phyloP scores from a whole-genome alignment of 2,329 filamentous ascomycete species.

The Blastomyces emzantsi region DNA sequence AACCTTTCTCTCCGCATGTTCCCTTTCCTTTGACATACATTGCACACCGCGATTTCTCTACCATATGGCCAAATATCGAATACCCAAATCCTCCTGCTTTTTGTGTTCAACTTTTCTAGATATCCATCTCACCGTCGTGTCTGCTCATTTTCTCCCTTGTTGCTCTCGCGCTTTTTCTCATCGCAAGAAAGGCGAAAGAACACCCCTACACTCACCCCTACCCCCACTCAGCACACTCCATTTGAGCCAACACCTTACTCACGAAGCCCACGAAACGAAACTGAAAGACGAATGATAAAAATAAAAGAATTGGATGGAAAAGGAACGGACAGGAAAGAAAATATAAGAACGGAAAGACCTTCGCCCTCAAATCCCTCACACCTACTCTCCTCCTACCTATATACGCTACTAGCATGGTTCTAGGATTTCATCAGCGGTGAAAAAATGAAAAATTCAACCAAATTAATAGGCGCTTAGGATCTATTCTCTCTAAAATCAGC shows the following conservation, averaged over 20 bases:
- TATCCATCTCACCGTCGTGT: neutral
- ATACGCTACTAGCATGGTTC: neutral
- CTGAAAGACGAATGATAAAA: constrained; percentile 3
- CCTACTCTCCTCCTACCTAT: neutral
- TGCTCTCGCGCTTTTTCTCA: neutral
- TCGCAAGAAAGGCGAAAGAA: neutral
- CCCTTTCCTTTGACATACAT: constrained; percentile 6
- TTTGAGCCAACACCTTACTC: neutral
- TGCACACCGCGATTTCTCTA: neutral
- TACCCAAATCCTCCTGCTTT: neutral
- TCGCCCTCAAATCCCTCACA: neutral
- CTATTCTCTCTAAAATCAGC: neutral
- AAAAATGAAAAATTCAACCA: neutral
- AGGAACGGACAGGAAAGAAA: neutral
- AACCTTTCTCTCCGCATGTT: constrained; percentile 1
- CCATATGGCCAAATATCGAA: neutral
- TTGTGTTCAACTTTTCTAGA: neutral
- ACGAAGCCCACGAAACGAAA: constrained; percentile 3
- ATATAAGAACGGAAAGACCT: too few relatives aligned
- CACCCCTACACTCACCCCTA: neutral
- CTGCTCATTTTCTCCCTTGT: neutral
- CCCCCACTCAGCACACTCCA: neutral
- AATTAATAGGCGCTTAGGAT: constrained; percentile 1
- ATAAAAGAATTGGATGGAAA: neutral
- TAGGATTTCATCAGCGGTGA: neutral